Conservation (phyloP, 2,329 filamentous ascomycete genomes). For the Balansia obtecta region DNA sequence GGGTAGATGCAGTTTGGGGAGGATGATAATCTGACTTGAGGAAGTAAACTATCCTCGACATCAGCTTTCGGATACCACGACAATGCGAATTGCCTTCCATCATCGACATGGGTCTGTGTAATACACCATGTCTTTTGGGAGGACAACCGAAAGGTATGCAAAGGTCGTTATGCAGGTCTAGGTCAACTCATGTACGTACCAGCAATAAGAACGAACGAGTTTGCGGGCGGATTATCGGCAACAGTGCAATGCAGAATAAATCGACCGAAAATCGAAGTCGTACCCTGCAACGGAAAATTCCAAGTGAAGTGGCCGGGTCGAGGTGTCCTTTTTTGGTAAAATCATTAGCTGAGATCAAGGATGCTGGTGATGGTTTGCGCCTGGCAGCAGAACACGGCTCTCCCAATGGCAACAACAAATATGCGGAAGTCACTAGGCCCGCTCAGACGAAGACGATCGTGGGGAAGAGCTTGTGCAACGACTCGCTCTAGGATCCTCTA, state of each 20-base stretch:
- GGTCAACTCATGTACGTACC: not conserved
- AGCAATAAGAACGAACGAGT: not conserved
- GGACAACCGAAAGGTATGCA: not conserved
- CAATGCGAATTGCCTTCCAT: slow-evolving; percentile 14
- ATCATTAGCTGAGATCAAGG: not conserved
- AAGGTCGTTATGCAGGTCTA: not conserved
- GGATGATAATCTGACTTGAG: slow-evolving; percentile 6
- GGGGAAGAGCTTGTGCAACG: too few species aligned
- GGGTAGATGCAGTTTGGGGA: slow-evolving; percentile 8
- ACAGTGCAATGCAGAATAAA: not conserved
- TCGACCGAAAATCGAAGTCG: slow-evolving; percentile 2
- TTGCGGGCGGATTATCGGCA: not conserved
- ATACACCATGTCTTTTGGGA: not conserved
- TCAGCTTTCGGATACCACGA: slow-evolving; percentile 18
- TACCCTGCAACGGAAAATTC: not conserved
- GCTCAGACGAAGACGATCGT: not conserved
- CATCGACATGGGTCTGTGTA: not conserved
- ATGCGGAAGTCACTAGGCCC: not conserved
- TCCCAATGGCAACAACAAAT: not conserved
- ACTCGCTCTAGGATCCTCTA: too few species aligned
- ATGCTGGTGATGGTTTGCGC: not conserved
- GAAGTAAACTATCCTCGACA: slow-evolving; percentile 16
- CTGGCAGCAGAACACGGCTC: not conserved
- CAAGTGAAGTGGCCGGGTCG: not conserved
- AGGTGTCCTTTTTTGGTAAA: not conserved